A percentile compares a stretch with the other conserved stretches of the same genome.
phyloP scores from a whole-genome alignment of 768 basidiomycete species.

The Tephrocybe sp. region DNA sequence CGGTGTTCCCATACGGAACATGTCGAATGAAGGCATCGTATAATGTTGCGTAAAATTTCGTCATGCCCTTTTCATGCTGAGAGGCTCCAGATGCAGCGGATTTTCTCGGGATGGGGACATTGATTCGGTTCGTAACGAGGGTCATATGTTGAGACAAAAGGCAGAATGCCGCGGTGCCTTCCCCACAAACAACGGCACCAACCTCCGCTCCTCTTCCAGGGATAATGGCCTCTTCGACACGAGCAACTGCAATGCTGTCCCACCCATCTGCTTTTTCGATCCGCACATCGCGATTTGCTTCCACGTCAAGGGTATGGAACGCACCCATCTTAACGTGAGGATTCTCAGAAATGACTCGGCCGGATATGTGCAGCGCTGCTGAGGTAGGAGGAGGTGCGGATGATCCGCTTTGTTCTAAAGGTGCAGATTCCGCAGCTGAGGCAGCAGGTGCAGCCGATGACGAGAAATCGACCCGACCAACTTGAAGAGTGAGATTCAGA shows the following conservation, averaged over 20 bases:
- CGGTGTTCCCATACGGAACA: conserved; percentile 76
- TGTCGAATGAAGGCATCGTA: conserved; percentile 89
- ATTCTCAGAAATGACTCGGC: conserved; percentile 85
- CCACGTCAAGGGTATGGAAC: conserved; percentile 92
- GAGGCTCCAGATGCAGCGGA: conserved; percentile 77
- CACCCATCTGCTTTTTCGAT: conserved; percentile 88
- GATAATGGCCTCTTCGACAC: conserved; percentile 85
- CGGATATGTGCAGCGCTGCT: conserved; percentile 81
- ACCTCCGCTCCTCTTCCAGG: conserved; percentile 97
- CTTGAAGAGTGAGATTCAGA: conserved; percentile 80
- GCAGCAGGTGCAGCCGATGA: conserved; percentile 58
- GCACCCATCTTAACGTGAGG: conserved; percentile 89
- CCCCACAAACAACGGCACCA: conserved; percentile 93
- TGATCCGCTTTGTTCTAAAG: conserved; percentile 33
- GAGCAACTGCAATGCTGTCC: conserved; percentile 84
- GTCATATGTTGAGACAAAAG: conserved; percentile 97
- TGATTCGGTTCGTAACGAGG: conserved; percentile 85
- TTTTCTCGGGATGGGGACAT: conserved; percentile 89
- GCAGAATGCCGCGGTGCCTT: conserved; percentile 94
- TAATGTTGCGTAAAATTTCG: conserved; percentile 79
- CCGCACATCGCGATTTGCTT: conserved; percentile 86
- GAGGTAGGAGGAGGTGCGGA: conserved; percentile 36
- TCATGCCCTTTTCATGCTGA: conserved; percentile 90
- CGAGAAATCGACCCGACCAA: conserved; percentile 79
- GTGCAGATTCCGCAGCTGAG: conserved; percentile 39